Evolutionary conservation across 2,329 filamentous ascomycete genomes (phyloP).

Genomic region (Neopestalotiopsis clavispora): DNA sequence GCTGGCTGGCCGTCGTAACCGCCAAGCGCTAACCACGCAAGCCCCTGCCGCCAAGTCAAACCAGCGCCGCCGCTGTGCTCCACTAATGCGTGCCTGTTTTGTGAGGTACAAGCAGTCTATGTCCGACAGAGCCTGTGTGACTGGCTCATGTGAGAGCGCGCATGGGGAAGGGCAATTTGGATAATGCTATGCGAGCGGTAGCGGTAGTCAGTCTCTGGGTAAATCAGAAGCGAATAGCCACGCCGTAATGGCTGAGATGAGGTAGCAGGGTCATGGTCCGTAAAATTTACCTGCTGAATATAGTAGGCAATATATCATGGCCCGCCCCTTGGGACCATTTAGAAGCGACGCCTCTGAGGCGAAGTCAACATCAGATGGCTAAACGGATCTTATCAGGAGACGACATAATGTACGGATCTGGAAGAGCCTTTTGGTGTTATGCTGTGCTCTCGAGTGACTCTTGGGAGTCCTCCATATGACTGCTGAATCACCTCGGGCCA

Average conservation of each 20-base stretch:
- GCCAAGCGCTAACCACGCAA: conserved; percentile 23
- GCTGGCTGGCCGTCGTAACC: conserved; percentile 5
- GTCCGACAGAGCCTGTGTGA: conserved; percentile 7
- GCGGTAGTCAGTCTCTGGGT: neutral
- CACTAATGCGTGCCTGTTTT: conserved; percentile 17
- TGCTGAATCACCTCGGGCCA: neutral
- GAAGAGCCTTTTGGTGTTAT: no score
- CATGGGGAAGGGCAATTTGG: neutral
- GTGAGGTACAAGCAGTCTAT: conserved; percentile 5
- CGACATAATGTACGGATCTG: neutral
- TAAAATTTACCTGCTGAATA: conserved; percentile 3
- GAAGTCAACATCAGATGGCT: neutral
- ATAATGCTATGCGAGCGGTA: neutral
- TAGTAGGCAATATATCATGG: conserved; percentile 1
- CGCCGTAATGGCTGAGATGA: neutral
- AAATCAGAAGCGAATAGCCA: neutral
- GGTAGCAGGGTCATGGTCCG: neutral
- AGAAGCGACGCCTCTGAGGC: neutral
- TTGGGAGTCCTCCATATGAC: neutral
- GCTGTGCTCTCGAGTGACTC: neutral
- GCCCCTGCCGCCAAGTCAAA: conserved; percentile 33
- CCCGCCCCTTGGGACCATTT: neutral
- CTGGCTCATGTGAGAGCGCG: neutral
- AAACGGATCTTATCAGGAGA: neutral
- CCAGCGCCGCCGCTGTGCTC: conserved; percentile 26